Percentiles rank a stretch among this genome's conserved stretches.
These are phyloP conservation scores for Populus euphratica DNA, from an alignment of 345 rosid genomes.

Conservation along the genomic window DNA sequence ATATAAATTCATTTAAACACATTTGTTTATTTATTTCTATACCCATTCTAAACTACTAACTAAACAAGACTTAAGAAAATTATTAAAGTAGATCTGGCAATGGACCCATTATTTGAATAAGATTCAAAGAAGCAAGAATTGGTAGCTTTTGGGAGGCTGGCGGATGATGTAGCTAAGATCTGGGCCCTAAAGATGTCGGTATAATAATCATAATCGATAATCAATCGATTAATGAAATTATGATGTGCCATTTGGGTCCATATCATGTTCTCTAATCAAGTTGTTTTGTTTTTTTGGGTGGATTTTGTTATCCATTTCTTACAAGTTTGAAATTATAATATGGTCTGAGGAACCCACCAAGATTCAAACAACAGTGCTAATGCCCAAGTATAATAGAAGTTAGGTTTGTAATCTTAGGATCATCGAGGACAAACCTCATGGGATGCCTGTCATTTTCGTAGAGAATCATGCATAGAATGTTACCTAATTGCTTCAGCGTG, in stretches of 20 bases:
- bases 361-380: background rate
- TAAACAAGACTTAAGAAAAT: background rate
- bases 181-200: background rate
- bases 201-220: background rate
- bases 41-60: background rate
- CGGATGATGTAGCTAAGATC: background rate
- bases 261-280: background rate
- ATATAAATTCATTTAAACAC: too few species aligned
- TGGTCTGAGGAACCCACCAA: background rate
- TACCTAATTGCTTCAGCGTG: background rate
- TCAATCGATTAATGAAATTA: background rate
- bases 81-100: background rate
- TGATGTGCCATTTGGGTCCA: constrained; percentile 4
- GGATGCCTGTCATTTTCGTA: background rate
- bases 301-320: background rate
- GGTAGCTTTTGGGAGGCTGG: constrained; percentile 5
- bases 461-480: background rate
- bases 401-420: background rate
- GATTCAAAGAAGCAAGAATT: background rate
- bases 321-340: background rate
- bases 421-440: background rate
- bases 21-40: too few species aligned
- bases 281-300: background rate
- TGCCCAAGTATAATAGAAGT: background rate
- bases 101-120: background rate